phyloP scores from a whole-genome alignment of 805 yeast species.

The Hanseniaspora jakobsenii region DNA sequence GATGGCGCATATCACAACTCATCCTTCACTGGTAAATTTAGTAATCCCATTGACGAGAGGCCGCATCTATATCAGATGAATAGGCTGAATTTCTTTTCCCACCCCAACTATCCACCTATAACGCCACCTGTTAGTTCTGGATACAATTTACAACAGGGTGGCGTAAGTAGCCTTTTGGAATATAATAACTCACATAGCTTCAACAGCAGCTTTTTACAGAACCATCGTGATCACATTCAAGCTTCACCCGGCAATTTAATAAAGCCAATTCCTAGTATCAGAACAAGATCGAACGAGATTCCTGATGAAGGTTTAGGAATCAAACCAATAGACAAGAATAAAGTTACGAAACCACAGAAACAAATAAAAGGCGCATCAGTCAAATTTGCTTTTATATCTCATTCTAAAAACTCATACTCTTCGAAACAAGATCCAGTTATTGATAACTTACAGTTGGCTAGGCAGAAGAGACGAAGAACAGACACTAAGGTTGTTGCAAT shows the following conservation, averaged over 20 bases:
- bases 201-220: not conserved
- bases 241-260: too few relatives aligned
- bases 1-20: not conserved
- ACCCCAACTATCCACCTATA: not conserved
- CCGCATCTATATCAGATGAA: not conserved
- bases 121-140: constrained; percentile 8
- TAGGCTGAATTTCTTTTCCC: not conserved
- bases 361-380: not conserved
- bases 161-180: too few relatives aligned
- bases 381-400: constrained; percentile 76
- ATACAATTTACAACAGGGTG: too few relatives aligned
- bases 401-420: constrained; percentile 81
- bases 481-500: constrained; percentile 75
- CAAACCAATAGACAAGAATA: not conserved
- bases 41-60: not conserved
- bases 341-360: not conserved
- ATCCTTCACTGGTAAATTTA: constrained; percentile 1
- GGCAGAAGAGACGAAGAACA: constrained; percentile 91
- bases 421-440: constrained; percentile 63
- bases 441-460: constrained; percentile 83
- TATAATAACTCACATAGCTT: too few relatives aligned
- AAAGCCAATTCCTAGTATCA: too few relatives aligned
- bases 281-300: too few relatives aligned
- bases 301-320: not conserved
- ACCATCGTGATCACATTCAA: too few relatives aligned